These are phyloP conservation scores for Glycyrrhiza uralensis DNA, from an alignment of 306 rosid species.

Conservation along the genomic window DNA sequence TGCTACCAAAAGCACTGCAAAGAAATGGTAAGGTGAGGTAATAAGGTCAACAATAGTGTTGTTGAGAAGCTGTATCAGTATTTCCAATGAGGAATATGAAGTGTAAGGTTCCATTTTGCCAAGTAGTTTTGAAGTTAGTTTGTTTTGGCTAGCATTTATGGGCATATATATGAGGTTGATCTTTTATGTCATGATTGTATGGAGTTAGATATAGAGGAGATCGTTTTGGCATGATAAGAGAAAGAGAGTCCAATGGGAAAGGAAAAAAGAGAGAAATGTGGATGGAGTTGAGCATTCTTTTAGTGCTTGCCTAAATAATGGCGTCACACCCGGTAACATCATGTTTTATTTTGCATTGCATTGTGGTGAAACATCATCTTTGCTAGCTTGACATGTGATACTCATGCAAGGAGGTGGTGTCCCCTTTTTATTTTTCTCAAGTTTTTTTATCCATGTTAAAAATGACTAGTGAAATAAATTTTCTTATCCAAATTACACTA, in stretches of 20 bases:
- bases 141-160: neutral
- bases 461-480: neutral
- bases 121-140: neutral
- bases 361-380: neutral
- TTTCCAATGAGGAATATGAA: constrained; percentile 18
- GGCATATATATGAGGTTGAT: constrained; percentile 10
- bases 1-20: constrained; percentile 18
- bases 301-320: constrained; percentile 28
- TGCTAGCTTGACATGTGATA: neutral
- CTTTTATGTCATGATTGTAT: neutral
- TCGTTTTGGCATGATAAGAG: constrained; percentile 17
- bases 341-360: neutral
- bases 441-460: neutral
- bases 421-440: neutral
- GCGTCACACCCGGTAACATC: constrained; percentile 6
- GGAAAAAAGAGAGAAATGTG: constrained; percentile 15
- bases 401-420: neutral
- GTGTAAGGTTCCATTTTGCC: constrained; percentile 14
- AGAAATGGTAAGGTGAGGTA: constrained; percentile 9
- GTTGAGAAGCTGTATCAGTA: neutral
- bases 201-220: constrained; percentile 18
- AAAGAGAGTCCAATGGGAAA: constrained; percentile 28
- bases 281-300: constrained; percentile 25
- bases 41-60: neutral
- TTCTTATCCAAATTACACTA: neutral